Evolutionary conservation across 306 rosid genomes (phyloP).

Genomic region (Gastrolobium villosum): DNA sequence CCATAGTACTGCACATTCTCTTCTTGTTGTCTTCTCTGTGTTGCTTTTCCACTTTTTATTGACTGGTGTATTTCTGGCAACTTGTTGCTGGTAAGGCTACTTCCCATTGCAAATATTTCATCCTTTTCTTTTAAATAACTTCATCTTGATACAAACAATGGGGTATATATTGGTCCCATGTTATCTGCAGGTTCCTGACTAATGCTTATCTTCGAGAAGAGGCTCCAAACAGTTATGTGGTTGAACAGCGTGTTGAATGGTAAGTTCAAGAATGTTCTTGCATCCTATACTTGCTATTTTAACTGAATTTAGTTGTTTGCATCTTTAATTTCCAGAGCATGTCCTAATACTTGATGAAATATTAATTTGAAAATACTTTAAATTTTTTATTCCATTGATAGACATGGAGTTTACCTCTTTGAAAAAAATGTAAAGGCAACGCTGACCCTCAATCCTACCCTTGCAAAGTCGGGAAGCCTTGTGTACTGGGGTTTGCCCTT

Average conservation of each 20-base stretch:
- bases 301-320: slow-evolving; percentile 35
- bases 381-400: slow-evolving; percentile 30
- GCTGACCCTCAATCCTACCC: too few species aligned
- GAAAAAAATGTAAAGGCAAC: too few species aligned
- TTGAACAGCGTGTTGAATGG: slow-evolving; percentile 99
- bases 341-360: slow-evolving; percentile 22
- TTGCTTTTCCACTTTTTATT: slow-evolving; percentile 85
- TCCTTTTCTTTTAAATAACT: slow-evolving; percentile 28
- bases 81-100: slow-evolving; percentile 84
- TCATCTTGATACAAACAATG: slow-evolving; percentile 19
- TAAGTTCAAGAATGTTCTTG: slow-evolving; percentile 49
- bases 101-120: slow-evolving; percentile 32
- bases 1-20: slow-evolving; percentile 87
- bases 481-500: too few species aligned
- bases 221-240: slow-evolving; percentile 97
- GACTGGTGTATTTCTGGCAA: slow-evolving; percentile 84
- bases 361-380: slow-evolving; percentile 35
- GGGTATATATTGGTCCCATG: slow-evolving; percentile 36
- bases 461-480: too few species aligned
- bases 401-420: background rate
- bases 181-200: slow-evolving; percentile 78
- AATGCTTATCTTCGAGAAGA: slow-evolving; percentile 98
- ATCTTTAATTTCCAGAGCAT: slow-evolving; percentile 36
- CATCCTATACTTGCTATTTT: slow-evolving; percentile 23
- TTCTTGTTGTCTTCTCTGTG: slow-evolving; percentile 88